phyloP scores from a whole-genome alignment of 441 rosid genomes.

The Arabidopsis hybrid region DNA sequence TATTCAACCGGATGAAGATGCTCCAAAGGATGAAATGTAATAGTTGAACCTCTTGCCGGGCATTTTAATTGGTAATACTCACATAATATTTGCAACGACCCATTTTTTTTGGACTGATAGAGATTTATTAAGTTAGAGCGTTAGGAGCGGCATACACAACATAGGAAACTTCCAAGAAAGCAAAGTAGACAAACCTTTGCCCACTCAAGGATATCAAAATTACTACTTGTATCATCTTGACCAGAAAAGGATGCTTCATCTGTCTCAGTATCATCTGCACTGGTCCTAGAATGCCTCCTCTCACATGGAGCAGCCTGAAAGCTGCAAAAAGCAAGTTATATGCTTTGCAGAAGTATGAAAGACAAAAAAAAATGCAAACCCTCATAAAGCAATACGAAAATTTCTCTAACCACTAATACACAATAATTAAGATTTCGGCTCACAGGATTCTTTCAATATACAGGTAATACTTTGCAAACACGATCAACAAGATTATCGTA shows the following conservation, averaged over 20 bases:
- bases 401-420: neutral
- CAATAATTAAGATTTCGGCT: constrained; percentile 7
- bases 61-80: constrained; percentile 72
- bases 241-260: constrained; percentile 90
- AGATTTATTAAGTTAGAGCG: constrained; percentile 22
- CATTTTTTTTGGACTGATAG: constrained; percentile 77
- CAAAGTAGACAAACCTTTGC: constrained; percentile 72
- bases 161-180: constrained; percentile 14
- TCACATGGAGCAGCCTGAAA: constrained; percentile 85
- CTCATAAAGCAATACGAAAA: neutral
- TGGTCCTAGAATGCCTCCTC: constrained; percentile 67
- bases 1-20: constrained; percentile 89
- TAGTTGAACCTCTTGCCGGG: constrained; percentile 77
- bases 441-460: neutral
- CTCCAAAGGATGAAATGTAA: constrained; percentile 90
- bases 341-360: constrained; percentile 21
- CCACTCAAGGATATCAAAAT: constrained; percentile 86
- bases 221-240: constrained; percentile 76
- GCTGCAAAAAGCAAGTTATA: constrained; percentile 56
- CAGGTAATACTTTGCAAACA: neutral
- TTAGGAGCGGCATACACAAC: constrained; percentile 9
- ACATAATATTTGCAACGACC: constrained; percentile 83
- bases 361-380: constrained; percentile 2
- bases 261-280: constrained; percentile 76
- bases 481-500: constrained; percentile 8